phyloP scores from a whole-genome alignment of 1,284 basidiomycete genomes.

The Leccinum subfulvum region DNA sequence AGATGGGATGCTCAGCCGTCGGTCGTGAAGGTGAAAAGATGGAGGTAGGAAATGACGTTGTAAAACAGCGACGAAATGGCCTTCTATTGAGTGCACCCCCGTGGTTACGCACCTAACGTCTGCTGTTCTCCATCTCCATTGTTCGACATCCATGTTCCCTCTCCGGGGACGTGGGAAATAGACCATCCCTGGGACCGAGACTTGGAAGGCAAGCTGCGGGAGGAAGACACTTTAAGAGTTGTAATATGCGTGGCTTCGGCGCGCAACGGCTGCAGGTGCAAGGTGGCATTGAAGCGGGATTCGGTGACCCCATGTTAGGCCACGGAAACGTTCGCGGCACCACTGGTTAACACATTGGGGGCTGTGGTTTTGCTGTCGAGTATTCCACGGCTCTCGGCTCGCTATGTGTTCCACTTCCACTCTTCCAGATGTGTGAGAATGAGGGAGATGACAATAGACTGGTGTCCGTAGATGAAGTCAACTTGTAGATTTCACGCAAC shows the following conservation, averaged over 20 bases:
- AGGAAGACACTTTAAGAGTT: background rate
- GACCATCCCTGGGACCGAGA: background rate
- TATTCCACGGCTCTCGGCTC: conserved; percentile 52
- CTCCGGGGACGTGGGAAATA: background rate
- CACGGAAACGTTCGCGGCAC: conserved; percentile 8
- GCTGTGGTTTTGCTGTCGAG: background rate
- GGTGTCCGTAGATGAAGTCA: conserved; percentile 89
- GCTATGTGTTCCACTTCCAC: conserved; percentile 87
- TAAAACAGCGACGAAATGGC: conserved; percentile 24
- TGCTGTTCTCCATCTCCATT: conserved; percentile 3
- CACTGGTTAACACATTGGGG: conserved; percentile 7
- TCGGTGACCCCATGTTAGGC: background rate
- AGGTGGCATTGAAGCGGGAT: background rate
- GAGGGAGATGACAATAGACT: conserved; percentile 92
- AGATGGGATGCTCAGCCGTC: conserved; percentile 9
- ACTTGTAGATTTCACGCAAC: conserved; percentile 82
- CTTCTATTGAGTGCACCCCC: conserved; percentile 14
- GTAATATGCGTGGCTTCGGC: background rate
- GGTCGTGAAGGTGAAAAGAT: conserved; percentile 4
- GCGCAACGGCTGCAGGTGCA: background rate
- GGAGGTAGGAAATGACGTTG: conserved; percentile 13
- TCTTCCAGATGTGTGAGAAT: conserved; percentile 73
- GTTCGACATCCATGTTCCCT: background rate
- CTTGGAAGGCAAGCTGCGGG: background rate
- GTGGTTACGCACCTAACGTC: background rate